Base-by-base conservation (phyloP, 768 basidiomycete genomes). In the Lanmaoa pseudosensibilis region DNA sequence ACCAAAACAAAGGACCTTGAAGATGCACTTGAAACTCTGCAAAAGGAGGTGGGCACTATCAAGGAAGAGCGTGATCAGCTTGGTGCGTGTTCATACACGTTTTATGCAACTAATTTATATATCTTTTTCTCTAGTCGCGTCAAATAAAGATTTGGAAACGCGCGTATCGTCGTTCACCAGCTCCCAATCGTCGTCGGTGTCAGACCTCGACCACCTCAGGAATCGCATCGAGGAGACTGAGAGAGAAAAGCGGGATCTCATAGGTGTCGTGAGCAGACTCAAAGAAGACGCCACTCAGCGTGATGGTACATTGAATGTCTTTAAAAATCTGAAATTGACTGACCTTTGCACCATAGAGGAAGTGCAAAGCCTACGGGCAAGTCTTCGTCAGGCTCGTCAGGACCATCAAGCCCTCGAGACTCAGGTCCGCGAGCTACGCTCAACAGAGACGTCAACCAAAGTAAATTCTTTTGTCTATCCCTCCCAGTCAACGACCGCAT, bases 201-300 rank as follows among this genome's bases (percentile, higher is more conserved):
- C 78, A 2, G 88, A 88, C 66, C 69, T 84, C 9, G 85, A 84
- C 36, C 69, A 74, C 7, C 67, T 91, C 37, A 84, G 80, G 60
- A 80, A 73, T 53, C 82, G 83, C 38, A 73, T 88, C 5, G 85
- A 92, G 21, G 89, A 92, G 57, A 81, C 82, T 1, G 92, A 97
- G 60, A 81, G 90, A 52, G 95, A 97, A 77, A 97, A 97, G 73
- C 84, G 93, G 34, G 92, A 95, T 59, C 80, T 97, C 46, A 78
- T 95, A 41, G 84, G 82, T 30, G 88, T 94, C 43, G 83, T 94
- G 5, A 93, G 89, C 69, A 81, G 90, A 51, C 73, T 94, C 59
- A 90, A 92, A 69, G 84, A 90, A 63, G 90, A 94, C 57, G 77
- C 80, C 40, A 66, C 79, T 9, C 83, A 88, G 65, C 83, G 88